Conservation (phyloP, 768 basidiomycete genomes). For the Lentinula edodes region DNA sequence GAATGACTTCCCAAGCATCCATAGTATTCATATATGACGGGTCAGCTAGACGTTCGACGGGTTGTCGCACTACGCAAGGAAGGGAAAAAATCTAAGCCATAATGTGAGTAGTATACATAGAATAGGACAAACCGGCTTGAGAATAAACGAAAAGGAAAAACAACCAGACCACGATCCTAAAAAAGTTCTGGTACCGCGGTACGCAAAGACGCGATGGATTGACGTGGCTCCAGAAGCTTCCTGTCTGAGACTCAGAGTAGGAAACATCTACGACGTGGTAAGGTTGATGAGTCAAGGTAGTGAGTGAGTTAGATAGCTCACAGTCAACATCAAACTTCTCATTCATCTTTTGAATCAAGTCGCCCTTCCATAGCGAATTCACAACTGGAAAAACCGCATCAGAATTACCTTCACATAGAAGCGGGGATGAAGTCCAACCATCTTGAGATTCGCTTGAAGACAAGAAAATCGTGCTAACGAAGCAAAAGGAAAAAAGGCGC, state of each 20-base stretch:
- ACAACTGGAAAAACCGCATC: conserved; percentile 49
- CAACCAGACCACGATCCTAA: conserved; percentile 74
- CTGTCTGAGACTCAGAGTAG: conserved; percentile 49
- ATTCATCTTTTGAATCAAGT: conserved; percentile 74
- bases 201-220: conserved; percentile 76
- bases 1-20: conserved; percentile 73
- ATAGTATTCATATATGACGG: conserved; percentile 42
- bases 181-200: conserved; percentile 82
- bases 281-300: background rate
- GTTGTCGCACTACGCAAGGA: conserved; percentile 56
- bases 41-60: conserved; percentile 59
- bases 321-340: conserved; percentile 76
- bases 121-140: conserved; percentile 57
- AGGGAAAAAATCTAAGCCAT: background rate
- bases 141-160: conserved; percentile 78
- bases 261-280: conserved; percentile 49
- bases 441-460: conserved; percentile 84
- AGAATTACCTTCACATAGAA: background rate
- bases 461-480: conserved; percentile 66
- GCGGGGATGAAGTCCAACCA: conserved; percentile 34
- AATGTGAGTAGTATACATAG: background rate
- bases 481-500: conserved; percentile 4
- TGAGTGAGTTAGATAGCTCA: conserved; percentile 20
- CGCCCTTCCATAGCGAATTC: conserved; percentile 76
- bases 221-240: conserved; percentile 63